Evolutionary conservation across 192 early-diverging fungal genomes (phyloP), one percentile per base, ranked within the genome.

Genomic region (Rhizoclosmatium globosum): DNA sequence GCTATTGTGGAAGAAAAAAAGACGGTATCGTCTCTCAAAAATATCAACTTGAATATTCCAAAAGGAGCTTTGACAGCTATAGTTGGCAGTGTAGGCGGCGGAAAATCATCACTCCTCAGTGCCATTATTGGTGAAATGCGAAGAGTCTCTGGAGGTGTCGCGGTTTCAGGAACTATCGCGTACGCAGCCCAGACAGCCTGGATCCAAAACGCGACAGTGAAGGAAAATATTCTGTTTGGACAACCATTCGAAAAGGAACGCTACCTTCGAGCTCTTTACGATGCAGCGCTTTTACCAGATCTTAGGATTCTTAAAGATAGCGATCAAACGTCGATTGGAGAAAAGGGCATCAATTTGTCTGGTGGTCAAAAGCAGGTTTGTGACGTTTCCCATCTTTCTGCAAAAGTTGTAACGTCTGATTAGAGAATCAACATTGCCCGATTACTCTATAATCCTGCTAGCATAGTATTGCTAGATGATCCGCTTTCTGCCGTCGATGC

Each of bases 91-190:
- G 93, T 94, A 2, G 95, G 92, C 2, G 82, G 88, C 0, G 94
- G 94, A 47, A 96, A 96, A 71, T 91, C 90, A 1, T 91, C 94
- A 9, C 80, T 96, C 38, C 80, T 96, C 0, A 85, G 86, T 47
- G 88, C 93, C 15, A 81, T 96, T 65, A 82, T 94, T 3, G 93
- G 95, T 31, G 94, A 95, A 68, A 87, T 93, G 81, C 84, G 82
- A 59, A 87, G 87, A 76, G 74, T 75, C 4, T 48, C 56, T 43
- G 93, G 93, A 0, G 68, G 76, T 2, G 88, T 93, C 0, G 67
- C 74, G 0, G 79, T 92, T 7, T 82, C 81, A 15, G 67, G 67
- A 19, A n/a, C 21, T 23, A 15, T 68, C 23, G 67, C 41, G 17
- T 68, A 68, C 67, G 11, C 11, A 4, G 13, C 67, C 11, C 67